phyloP scores from a whole-genome alignment of 2,329 filamentous ascomycete species.

The Diaporthe caulivora region DNA sequence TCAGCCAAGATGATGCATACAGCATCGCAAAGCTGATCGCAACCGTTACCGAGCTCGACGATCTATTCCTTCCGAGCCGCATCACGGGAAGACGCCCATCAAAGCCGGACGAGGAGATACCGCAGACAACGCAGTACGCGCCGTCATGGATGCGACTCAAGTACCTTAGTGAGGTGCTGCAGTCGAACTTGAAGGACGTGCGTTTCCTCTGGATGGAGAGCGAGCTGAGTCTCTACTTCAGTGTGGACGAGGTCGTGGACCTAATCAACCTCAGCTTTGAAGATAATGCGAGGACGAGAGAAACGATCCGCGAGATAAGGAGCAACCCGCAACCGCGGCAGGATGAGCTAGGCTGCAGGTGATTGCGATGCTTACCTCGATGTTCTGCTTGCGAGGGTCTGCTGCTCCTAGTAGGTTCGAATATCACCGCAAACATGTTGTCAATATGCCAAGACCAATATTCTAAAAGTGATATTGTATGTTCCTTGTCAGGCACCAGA shows the following conservation, averaged over 20 bases:
- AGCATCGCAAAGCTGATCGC: slow-evolving; percentile 70
- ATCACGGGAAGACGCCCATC: slow-evolving; percentile 42
- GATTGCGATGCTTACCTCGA: background rate
- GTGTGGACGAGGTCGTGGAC: slow-evolving; percentile 71
- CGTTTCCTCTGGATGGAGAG: slow-evolving; percentile 74
- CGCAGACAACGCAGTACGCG: slow-evolving; percentile 71
- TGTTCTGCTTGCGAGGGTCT: background rate
- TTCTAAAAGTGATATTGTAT: background rate
- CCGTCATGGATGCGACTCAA: slow-evolving; percentile 73
- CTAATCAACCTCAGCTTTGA: slow-evolving; percentile 74
- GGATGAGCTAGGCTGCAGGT: slow-evolving; percentile 35
- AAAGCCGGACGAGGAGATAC: slow-evolving; percentile 56
- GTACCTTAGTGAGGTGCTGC: slow-evolving; percentile 73
- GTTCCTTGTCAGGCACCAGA: background rate
- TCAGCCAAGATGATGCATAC: slow-evolving; percentile 75
- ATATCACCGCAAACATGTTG: background rate
- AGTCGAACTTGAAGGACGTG: slow-evolving; percentile 75
- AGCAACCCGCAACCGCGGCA: slow-evolving; percentile 59
- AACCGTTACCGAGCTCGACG: slow-evolving; percentile 68
- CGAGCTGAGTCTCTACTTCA: slow-evolving; percentile 74
- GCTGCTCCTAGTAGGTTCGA: background rate
- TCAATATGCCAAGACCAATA: background rate
- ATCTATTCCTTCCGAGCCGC: slow-evolving; percentile 67
- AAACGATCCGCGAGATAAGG: slow-evolving; percentile 70
- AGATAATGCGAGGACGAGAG: slow-evolving; percentile 69